Percentiles rank a stretch among this genome's conserved stretches.
Conservation (phyloP, 2,329 filamentous ascomycete genomes). For the Trichophaea hybrida region DNA sequence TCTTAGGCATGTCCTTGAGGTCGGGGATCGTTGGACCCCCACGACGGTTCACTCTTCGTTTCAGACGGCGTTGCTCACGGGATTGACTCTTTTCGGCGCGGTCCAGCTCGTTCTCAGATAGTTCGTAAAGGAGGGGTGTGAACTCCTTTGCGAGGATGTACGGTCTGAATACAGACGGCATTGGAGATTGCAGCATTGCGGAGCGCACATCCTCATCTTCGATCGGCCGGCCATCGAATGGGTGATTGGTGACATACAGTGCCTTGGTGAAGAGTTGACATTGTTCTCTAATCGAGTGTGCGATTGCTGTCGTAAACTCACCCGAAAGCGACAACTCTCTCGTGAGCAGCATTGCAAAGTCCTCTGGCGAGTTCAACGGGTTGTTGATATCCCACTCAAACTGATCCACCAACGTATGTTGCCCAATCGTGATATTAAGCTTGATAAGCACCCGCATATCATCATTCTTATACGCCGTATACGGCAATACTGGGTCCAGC, state of each 20-base stretch:
- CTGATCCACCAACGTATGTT: slow-evolving; percentile 85
- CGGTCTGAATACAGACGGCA: slow-evolving; percentile 71
- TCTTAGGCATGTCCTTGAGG: slow-evolving; percentile 84
- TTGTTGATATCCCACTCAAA: slow-evolving; percentile 99
- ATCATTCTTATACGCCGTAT: slow-evolving; percentile 92
- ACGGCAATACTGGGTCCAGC: slow-evolving; percentile 76
- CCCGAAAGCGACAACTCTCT: slow-evolving; percentile 79
- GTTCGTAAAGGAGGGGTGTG: slow-evolving; percentile 82
- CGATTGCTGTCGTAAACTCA: slow-evolving; percentile 94
- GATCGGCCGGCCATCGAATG: slow-evolving; percentile 83
- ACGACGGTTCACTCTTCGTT: slow-evolving; percentile 71
- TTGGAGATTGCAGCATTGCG: slow-evolving; percentile 71
- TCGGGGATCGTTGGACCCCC: slow-evolving; percentile 91
- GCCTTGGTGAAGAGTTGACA: slow-evolving; percentile 87
- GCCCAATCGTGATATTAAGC: slow-evolving; percentile 92
- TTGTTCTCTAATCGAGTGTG: slow-evolving; percentile 94
- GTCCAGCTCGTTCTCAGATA: slow-evolving; percentile 80
- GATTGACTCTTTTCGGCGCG: slow-evolving; percentile 85
- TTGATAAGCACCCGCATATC: slow-evolving; percentile 96
- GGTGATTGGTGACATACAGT: slow-evolving; percentile 81
- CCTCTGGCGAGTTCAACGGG: slow-evolving; percentile 80
- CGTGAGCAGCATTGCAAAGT: slow-evolving; percentile 81
- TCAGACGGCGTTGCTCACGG: slow-evolving; percentile 81
- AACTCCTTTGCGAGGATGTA: slow-evolving; percentile 90
- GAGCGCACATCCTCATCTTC: slow-evolving; percentile 81